These are phyloP conservation scores for Colletotrichum zoysiae DNA, from an alignment of 2,329 filamentous ascomycete species.

Conservation along the genomic window DNA sequence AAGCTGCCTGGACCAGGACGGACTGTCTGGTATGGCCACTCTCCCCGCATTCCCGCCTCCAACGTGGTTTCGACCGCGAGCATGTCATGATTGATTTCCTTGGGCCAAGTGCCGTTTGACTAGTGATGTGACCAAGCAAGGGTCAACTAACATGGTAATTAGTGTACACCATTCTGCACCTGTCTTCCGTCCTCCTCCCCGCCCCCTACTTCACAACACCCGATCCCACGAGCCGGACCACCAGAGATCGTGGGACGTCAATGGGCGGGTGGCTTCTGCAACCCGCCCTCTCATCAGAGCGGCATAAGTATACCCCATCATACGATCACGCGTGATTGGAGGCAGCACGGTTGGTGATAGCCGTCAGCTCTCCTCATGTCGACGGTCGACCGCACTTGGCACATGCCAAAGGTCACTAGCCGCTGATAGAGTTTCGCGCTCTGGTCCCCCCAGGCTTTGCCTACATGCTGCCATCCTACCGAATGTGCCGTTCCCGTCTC, in stretches of 20 bases:
- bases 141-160: conserved; percentile 2
- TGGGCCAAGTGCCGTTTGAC: conserved; percentile 23
- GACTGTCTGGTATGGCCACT: conserved; percentile 5
- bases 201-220: conserved; percentile 12
- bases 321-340: conserved; percentile 32
- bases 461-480: conserved; percentile 34
- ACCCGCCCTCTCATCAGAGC: conserved; percentile 20
- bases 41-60: conserved; percentile 34
- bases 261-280: conserved; percentile 25
- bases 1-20: neutral
- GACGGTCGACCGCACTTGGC: conserved; percentile 3
- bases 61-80: conserved; percentile 17
- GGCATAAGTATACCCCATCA: conserved; percentile 7
- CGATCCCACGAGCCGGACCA: neutral
- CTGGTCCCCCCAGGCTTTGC: conserved; percentile 27
- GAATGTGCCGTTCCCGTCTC: conserved; percentile 34
- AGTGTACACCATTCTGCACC: neutral
- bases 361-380: conserved; percentile 11
- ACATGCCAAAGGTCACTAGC: conserved; percentile 29
- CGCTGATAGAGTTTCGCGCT: conserved; percentile 35
- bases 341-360: conserved; percentile 28
- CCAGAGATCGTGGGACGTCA: conserved; percentile 11
- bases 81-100: conserved; percentile 17
- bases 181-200: conserved; percentile 1
- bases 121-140: conserved; percentile 15